Percentiles rank a stretch among this genome's conserved stretches.
phyloP scores from a whole-genome alignment of 441 rosid species.

The Mallotus repandus region DNA sequence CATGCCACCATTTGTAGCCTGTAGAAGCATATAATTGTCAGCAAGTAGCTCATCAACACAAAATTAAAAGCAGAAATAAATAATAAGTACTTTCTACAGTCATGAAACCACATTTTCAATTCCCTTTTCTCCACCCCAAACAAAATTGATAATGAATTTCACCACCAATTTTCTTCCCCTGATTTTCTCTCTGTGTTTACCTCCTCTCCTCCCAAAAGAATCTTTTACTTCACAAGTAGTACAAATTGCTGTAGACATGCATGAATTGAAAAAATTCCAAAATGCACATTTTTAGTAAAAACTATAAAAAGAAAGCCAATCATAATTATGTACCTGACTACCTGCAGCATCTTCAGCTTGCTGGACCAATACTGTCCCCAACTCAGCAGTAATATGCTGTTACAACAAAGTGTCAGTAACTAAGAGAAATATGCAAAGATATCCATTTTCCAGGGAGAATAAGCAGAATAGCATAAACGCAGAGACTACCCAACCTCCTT shows the following conservation, averaged over 20 bases:
- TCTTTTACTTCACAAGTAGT: background rate
- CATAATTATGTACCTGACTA: constrained; percentile 46
- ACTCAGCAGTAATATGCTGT: constrained; percentile 85
- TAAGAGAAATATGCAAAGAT: background rate
- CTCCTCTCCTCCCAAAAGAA: background rate
- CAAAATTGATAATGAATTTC: background rate
- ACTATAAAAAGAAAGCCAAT: background rate
- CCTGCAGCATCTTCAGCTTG: constrained; percentile 90
- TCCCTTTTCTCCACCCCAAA: background rate
- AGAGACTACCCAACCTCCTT: constrained; percentile 60
- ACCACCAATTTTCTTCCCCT: background rate
- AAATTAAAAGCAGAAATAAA: background rate
- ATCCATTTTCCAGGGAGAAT: background rate
- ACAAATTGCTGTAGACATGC: background rate
- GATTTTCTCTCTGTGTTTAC: background rate
- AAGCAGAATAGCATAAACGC: constrained; percentile 6
- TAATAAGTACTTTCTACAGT: background rate
- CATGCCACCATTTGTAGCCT: constrained; percentile 56
- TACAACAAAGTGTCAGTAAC: constrained; percentile 21
- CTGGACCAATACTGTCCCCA: constrained; percentile 76
- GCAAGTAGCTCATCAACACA: constrained; percentile 17
- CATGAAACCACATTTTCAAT: background rate
- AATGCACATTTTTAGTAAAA: background rate
- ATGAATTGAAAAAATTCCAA: background rate
- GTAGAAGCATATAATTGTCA: constrained; percentile 22